phyloP scores from a whole-genome alignment of 2,329 filamentous ascomycete genomes.

The Periconia macrospinosa region DNA sequence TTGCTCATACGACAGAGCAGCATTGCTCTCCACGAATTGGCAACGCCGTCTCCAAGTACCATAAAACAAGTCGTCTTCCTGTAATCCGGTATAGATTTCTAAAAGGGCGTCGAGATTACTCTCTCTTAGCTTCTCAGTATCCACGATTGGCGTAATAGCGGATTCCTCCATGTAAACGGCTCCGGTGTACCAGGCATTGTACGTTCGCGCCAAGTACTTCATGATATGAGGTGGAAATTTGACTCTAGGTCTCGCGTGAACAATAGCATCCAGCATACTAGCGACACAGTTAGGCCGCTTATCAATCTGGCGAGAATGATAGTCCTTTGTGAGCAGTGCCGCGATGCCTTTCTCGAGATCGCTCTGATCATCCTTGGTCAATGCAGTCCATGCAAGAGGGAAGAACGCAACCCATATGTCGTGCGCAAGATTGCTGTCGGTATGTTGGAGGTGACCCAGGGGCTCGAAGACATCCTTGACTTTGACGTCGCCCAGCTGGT shows the following conservation, averaged over 20 bases:
- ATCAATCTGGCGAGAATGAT: constrained; percentile 91
- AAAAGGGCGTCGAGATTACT: constrained; percentile 96
- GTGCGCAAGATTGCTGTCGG: constrained; percentile 78
- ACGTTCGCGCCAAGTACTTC: constrained; percentile 92
- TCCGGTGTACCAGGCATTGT: constrained; percentile 97
- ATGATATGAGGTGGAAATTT: constrained; percentile 94
- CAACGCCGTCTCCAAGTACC: constrained; percentile 94
- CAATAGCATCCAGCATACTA: constrained; percentile 84
- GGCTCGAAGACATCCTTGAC: constrained; percentile 88
- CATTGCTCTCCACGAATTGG: constrained; percentile 96
- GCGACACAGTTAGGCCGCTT: constrained; percentile 95
- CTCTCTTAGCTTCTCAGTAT: constrained; percentile 82
- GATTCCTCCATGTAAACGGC: constrained; percentile 87
- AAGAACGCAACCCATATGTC: constrained; percentile 91
- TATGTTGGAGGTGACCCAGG: constrained; percentile 87
- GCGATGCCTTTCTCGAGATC: constrained; percentile 92
- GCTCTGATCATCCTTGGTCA: constrained; percentile 81
- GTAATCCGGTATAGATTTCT: constrained; percentile 84
- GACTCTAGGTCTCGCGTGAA: constrained; percentile 81
- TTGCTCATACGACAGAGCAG: constrained; percentile 95
- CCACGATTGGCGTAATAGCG: constrained; percentile 79
- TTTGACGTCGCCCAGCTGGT: constrained; percentile 82
- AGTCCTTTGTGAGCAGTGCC: constrained; percentile 89
- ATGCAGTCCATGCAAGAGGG: constrained; percentile 89
- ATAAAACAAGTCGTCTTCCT: constrained; percentile 97